These are phyloP conservation scores for Musa acuminata DNA, from an alignment of 176 grass and related monocot genomes.

Conservation along the genomic window DNA sequence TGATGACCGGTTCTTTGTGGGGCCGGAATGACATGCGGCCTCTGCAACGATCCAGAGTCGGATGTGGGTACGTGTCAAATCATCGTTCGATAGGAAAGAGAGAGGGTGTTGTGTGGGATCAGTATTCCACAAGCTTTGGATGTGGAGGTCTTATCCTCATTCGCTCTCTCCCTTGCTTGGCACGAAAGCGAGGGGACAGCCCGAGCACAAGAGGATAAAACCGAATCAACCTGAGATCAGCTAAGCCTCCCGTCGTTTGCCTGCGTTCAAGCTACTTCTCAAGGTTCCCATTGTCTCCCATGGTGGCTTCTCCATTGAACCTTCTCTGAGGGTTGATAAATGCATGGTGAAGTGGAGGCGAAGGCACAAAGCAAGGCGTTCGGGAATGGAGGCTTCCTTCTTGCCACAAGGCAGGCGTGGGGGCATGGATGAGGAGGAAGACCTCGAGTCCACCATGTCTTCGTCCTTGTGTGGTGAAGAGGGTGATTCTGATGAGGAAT, in stretches of 20 bases:
- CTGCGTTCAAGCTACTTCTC: not conserved
- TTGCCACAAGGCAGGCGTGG: not conserved
- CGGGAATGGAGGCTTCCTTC: not conserved
- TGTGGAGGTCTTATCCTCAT: conserved; percentile 12
- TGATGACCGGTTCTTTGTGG: no score
- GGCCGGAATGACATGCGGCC: no score
- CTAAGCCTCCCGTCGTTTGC: not conserved
- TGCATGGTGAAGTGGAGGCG: not conserved
- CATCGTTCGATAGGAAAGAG: no score
- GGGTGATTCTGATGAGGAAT: not conserved
- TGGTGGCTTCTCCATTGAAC: no score
- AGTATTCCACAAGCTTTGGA: not conserved
- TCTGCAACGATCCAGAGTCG: no score
- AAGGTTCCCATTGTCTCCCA: not conserved
- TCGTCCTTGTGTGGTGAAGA: not conserved
- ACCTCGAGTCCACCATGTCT: not conserved
- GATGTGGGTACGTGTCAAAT: no score
- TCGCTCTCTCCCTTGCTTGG: not conserved
- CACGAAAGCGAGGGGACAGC: not conserved
- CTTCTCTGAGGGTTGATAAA: not conserved
- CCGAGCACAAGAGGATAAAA: no score
- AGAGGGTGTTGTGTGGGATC: no score
- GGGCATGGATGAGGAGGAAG: not conserved
- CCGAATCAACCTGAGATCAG: not conserved
- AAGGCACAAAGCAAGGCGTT: not conserved